A percentile compares a stretch with the other conserved stretches of the same genome.
These are phyloP conservation scores for Coelastrella sp. DNA, from an alignment of 139 green algal genomes.

Conservation along the genomic window DNA sequence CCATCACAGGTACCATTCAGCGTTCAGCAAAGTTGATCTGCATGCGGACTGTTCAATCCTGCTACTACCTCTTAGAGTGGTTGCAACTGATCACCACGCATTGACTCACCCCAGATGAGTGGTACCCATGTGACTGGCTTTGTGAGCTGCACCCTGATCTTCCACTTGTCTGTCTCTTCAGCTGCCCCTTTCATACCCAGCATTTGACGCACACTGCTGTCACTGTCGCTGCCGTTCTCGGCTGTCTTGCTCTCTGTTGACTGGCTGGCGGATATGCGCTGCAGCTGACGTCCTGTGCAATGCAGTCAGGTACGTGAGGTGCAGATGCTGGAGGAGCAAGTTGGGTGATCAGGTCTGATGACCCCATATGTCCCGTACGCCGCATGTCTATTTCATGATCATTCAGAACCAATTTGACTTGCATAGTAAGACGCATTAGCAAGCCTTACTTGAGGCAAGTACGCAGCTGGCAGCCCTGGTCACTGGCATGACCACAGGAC, in stretches of 20 bases:
- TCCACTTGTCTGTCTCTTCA: constrained; percentile 91
- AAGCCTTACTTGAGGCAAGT: neutral
- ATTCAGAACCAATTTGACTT: too few species aligned
- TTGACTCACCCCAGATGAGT: constrained; percentile 95
- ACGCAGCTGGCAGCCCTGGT: constrained; percentile 18
- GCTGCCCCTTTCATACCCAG: constrained; percentile 91
- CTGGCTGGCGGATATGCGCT: neutral
- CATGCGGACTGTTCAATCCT: too few species aligned
- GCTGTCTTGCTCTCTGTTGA: constrained; percentile 12
- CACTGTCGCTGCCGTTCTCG: neutral
- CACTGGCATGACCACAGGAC: neutral
- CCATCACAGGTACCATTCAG: too few species aligned
- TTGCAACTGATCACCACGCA: too few species aligned
- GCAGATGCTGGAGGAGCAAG: too few species aligned
- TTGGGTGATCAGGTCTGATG: too few species aligned
- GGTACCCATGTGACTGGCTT: constrained; percentile 99
- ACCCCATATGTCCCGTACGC: too few species aligned
- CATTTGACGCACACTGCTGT: constrained; percentile 72
- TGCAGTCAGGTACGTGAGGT: neutral
- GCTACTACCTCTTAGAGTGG: too few species aligned
- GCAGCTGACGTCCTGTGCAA: constrained; percentile 7
- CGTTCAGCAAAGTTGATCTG: too few species aligned
- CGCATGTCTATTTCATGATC: too few species aligned
- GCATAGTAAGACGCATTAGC: too few species aligned
- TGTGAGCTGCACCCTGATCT: constrained; percentile 97